Evolutionary conservation across 2,329 filamentous ascomycete species (phyloP).

Genomic region (Epichloe coenophiala): DNA sequence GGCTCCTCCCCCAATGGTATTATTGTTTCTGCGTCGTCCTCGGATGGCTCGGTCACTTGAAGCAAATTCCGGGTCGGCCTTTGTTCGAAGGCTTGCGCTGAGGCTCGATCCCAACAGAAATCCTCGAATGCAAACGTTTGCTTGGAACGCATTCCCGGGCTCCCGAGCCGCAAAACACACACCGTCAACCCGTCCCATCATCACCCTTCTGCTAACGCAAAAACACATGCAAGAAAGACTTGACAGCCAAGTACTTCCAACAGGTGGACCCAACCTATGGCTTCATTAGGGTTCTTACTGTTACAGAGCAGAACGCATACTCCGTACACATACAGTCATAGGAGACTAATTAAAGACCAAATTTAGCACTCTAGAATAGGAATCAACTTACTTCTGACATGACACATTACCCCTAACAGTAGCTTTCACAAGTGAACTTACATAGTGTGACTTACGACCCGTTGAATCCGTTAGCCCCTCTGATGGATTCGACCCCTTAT

Average conservation of each 20-base stretch:
- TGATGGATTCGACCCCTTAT: no score
- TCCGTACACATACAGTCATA: no score
- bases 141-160: slow-evolving; percentile 34
- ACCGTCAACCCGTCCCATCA: neutral
- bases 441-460: no score
- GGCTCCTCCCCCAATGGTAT: neutral
- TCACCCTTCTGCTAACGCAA: neutral
- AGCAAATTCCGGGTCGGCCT: slow-evolving; percentile 43
- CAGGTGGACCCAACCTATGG: slow-evolving; percentile 40
- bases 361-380: no score
- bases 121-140: slow-evolving; percentile 40
- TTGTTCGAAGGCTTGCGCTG: slow-evolving; percentile 37
- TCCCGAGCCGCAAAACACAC: slow-evolving; percentile 21
- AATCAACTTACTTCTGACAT: no score
- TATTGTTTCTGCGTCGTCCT: neutral
- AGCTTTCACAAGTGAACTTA: no score
- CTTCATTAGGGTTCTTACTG: slow-evolving; percentile 21
- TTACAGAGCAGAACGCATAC: no score
- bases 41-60: slow-evolving; percentile 16
- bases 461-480: no score
- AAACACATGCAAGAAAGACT: slow-evolving; percentile 24
- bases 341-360: no score
- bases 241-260: slow-evolving; percentile 36
- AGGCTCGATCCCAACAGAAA: slow-evolving; percentile 38
- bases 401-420: no score